Evolutionary conservation across 148 eudicot genomes (phyloP), one percentile per base, ranked within the genome.

Genomic region (Oxyria digyna): DNA sequence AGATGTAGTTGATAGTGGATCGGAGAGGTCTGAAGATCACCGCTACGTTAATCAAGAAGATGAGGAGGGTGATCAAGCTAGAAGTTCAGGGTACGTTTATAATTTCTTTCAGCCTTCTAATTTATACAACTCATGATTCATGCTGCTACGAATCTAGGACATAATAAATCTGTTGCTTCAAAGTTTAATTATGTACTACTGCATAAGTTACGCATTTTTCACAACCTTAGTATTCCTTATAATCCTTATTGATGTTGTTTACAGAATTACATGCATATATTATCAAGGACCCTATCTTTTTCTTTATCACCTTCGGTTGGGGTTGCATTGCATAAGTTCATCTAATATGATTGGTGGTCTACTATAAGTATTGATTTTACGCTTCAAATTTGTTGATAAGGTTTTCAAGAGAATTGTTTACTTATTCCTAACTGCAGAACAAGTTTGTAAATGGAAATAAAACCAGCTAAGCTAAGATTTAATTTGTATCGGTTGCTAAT

Each of bases 11-110:
- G 87, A 84, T 11, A 95, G 99, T 85, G 96, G 78, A 73, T 94
- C 99, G 27, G 98, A 93, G 74, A 75, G 84, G 79, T 94, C 93
- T 69, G 97, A 83, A 71, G 96, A 88, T n/a, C 85, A 85, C 69
- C 86, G 73, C 52, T 95, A 81, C 79, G 83, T 72, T 80, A 96
- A 87, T 70, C 87, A 87, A 62, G 96, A 87, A 45, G 96, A 91
- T 20, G 97, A 95, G 62, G 97, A 95, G 85, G 96, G 91, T 75
- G 87, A 83, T 76, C 96, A 87, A 78, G 83, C 83, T 75, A 79
- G 83, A 87, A 87, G 88, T 71, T 82, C 76, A 6, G 86, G 96
- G 97, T 91, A 80, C 66, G 15, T 52, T 37, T 74, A 42, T 0
- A 21, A 50, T 57, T 59, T n/a, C 65, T 3, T 59, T 11, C 17